Percentiles rank a stretch among this genome's conserved stretches.
Evolutionary conservation across 1,284 basidiomycete species (phyloP).

Genomic region (Nidula niveotomentosa): DNA sequence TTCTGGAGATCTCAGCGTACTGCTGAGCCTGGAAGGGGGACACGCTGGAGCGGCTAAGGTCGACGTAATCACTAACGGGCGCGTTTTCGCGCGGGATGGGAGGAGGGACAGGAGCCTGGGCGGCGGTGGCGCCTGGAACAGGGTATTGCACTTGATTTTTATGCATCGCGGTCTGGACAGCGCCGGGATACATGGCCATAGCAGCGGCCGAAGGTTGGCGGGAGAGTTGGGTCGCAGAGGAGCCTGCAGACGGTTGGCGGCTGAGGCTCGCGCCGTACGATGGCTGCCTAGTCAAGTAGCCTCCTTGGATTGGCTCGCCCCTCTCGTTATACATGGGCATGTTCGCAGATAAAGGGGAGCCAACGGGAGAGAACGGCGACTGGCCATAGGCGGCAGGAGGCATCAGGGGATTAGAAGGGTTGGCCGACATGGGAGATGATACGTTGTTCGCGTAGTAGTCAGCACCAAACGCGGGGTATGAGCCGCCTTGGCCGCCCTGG

Average conservation of each 20-base stretch:
- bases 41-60: slow-evolving; percentile 64
- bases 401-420: slow-evolving; percentile 16
- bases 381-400: slow-evolving; percentile 16
- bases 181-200: background rate
- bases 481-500: background rate
- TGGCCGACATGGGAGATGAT: slow-evolving; percentile 9
- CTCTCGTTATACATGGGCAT: slow-evolving; percentile 12
- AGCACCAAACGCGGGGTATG: slow-evolving; percentile 13
- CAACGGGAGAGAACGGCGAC: slow-evolving; percentile 21
- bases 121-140: slow-evolving; percentile 4
- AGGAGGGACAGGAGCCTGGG: slow-evolving; percentile 9
- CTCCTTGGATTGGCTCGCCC: slow-evolving; percentile 1
- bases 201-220: background rate
- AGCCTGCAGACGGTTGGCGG: slow-evolving; percentile 6
- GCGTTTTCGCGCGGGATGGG: slow-evolving; percentile 15
- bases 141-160: background rate
- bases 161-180: background rate
- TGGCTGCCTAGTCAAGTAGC: slow-evolving; percentile 6
- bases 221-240: background rate
- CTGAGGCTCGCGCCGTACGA: slow-evolving; percentile 3
- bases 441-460: slow-evolving; percentile 15
- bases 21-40: slow-evolving; percentile 73
- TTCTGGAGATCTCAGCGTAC: slow-evolving; percentile 66
- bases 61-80: slow-evolving; percentile 49
- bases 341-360: slow-evolving; percentile 9